Evolutionary conservation across 108 stramenopile species (phyloP).

Genomic region (Halocafeteria seosinensis): DNA sequence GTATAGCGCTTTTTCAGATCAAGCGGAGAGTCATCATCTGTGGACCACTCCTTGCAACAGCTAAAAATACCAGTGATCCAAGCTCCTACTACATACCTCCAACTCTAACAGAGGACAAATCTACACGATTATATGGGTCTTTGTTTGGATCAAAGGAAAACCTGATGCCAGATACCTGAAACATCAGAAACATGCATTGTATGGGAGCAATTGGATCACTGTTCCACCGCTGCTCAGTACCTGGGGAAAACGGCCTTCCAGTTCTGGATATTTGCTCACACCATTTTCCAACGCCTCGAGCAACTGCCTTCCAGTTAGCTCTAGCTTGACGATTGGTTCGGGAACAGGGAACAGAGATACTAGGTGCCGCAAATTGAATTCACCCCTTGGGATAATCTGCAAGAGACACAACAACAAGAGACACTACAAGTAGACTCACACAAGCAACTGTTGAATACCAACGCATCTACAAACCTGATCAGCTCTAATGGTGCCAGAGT

Average conservation of each 20-base stretch:
- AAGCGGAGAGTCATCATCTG: conserved; percentile 7
- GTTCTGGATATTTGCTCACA: conserved; percentile 30
- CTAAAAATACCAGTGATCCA: neutral
- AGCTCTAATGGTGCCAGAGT: conserved; percentile 32
- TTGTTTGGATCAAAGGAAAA: conserved; percentile 27
- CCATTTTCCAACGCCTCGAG: conserved; percentile 39
- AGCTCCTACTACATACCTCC: neutral
- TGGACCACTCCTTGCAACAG: neutral
- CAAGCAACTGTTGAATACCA: too few relatives aligned
- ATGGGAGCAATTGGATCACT: too few relatives aligned
- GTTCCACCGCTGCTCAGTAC: too few relatives aligned
- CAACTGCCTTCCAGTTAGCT: conserved; percentile 23
- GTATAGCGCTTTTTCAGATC: conserved; percentile 18
- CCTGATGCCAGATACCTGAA: conserved; percentile 28
- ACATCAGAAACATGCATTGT: too few relatives aligned
- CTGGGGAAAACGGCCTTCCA: conserved; percentile 38
- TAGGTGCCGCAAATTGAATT: conserved; percentile 9
- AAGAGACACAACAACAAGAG: conserved; percentile 8
- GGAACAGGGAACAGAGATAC: conserved; percentile 9
- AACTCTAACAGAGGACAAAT: conserved; percentile 3
- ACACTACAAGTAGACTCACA: neutral
- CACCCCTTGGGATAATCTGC: conserved; percentile 14
- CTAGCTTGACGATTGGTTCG: conserved; percentile 21
- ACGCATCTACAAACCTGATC: conserved; percentile 18
- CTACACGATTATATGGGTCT: conserved; percentile 20